A percentile compares a stretch with the other conserved stretches of the same genome.
These are phyloP conservation scores for Parachaetomium inaequale DNA, from an alignment of 495 filamentous ascomycete species.

Conservation along the genomic window DNA sequence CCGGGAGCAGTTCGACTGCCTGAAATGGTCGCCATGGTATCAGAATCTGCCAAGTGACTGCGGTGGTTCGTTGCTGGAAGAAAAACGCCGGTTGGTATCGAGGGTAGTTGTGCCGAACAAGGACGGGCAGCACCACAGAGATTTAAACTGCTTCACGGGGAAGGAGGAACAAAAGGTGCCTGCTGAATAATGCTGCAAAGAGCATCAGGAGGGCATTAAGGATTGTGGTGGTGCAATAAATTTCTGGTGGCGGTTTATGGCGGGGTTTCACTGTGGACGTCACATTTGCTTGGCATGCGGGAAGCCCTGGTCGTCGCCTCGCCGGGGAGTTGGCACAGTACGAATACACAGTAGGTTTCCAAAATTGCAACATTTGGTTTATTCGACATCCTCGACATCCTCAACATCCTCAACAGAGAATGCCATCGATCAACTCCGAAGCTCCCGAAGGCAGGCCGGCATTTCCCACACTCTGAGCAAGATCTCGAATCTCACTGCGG, in stretches of 20 bases:
- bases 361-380: too few relatives aligned
- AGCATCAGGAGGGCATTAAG: not conserved
- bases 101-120: not conserved
- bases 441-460: not conserved
- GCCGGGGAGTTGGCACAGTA: not conserved
- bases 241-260: slow-evolving; percentile 32
- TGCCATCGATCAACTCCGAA: not conserved
- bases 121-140: not conserved
- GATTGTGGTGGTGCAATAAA: slow-evolving; percentile 12
- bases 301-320: slow-evolving; percentile 19
- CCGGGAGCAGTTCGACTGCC: slow-evolving; percentile 35
- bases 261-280: slow-evolving; percentile 27
- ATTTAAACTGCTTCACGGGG: not conserved
- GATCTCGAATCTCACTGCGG: not conserved
- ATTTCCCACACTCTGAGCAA: too few relatives aligned
- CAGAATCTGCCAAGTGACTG: not conserved
- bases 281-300: slow-evolving; percentile 28
- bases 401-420: too few relatives aligned
- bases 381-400: too few relatives aligned
- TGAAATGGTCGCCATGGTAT: slow-evolving; percentile 54
- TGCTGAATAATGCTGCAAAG: slow-evolving; percentile 14
- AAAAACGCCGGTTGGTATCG: not conserved
- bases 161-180: not conserved
- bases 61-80: not conserved
- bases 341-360: not conserved